Evolutionary conservation across 805 yeast species (phyloP).

Genomic region (Kluyveromyces lactis): DNA sequence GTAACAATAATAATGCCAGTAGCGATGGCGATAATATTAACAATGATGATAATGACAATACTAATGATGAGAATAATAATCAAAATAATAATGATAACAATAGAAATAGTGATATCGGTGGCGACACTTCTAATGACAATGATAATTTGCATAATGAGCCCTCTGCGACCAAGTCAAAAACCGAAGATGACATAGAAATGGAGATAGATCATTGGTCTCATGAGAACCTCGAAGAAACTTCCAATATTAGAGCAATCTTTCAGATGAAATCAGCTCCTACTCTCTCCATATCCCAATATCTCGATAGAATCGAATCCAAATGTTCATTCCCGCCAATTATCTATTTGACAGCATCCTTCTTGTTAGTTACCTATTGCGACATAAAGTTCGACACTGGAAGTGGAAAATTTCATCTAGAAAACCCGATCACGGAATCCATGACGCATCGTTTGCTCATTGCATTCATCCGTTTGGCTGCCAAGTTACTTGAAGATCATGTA

Average conservation of each 20-base stretch:
- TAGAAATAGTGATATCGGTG: neutral
- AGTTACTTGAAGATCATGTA: conserved; percentile 39
- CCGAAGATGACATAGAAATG: neutral
- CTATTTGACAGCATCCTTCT: conserved; percentile 20
- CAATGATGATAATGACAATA: neutral
- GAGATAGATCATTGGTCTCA: neutral
- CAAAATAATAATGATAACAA: neutral
- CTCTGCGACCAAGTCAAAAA: neutral
- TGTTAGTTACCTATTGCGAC: conserved; percentile 8
- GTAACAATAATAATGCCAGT: neutral
- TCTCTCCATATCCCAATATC: conserved; percentile 16
- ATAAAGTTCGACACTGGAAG: neutral
- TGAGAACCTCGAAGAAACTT: neutral
- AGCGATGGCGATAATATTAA: neutral
- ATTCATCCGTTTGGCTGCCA: conserved; percentile 37
- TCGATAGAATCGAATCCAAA: conserved; percentile 24
- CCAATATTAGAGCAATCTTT: conserved; percentile 8
- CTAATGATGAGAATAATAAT: no score
- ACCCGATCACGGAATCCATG: neutral
- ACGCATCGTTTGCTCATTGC: conserved; percentile 39
- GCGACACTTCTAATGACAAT: neutral
- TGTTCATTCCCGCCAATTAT: conserved; percentile 22
- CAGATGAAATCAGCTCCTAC: conserved; percentile 26
- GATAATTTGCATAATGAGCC: neutral
- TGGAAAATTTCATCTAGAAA: neutral